Conservation (phyloP, 805 yeast species). For the Yarrowia yakushimensis region DNA sequence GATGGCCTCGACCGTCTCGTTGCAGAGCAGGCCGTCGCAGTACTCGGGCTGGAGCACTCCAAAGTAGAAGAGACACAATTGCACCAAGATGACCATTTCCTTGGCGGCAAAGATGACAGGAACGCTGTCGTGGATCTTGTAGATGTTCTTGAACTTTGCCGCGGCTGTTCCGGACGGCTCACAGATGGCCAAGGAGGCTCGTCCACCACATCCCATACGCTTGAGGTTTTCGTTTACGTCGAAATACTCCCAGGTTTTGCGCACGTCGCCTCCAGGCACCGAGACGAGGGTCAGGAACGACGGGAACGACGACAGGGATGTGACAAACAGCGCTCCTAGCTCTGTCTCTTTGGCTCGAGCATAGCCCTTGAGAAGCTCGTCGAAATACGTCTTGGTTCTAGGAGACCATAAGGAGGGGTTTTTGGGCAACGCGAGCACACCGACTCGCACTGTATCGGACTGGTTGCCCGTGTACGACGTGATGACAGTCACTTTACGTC, state of each 20-base stretch:
- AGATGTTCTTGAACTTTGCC: constrained; percentile 76
- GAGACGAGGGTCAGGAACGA: constrained; percentile 69
- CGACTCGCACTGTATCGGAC: constrained; percentile 59
- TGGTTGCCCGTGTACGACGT: constrained; percentile 84
- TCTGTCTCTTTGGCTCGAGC: constrained; percentile 65
- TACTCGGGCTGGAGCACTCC: constrained; percentile 62
- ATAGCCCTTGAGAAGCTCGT: constrained; percentile 61
- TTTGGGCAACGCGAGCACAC: constrained; percentile 52
- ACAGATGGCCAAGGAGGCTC: constrained; percentile 71
- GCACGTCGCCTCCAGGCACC: constrained; percentile 44
- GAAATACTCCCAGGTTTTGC: constrained; percentile 54
- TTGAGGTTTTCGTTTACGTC: constrained; percentile 73
- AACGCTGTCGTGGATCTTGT: constrained; percentile 49
- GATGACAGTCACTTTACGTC: constrained; percentile 64
- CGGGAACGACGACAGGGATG: constrained; percentile 78
- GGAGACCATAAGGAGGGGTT: constrained; percentile 49
- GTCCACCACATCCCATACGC: constrained; percentile 76
- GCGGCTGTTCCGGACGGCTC: constrained; percentile 72
- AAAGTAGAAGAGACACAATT: constrained; percentile 73
- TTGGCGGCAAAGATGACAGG: constrained; percentile 63
- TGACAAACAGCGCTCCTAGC: constrained; percentile 64
- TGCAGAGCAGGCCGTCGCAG: constrained; percentile 84
- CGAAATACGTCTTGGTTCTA: constrained; percentile 55
- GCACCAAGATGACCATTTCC: constrained; percentile 71
- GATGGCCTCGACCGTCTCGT: constrained; percentile 68